Conservation (phyloP, 1,139 yeast species). For the Scheffersomyces titani region DNA sequence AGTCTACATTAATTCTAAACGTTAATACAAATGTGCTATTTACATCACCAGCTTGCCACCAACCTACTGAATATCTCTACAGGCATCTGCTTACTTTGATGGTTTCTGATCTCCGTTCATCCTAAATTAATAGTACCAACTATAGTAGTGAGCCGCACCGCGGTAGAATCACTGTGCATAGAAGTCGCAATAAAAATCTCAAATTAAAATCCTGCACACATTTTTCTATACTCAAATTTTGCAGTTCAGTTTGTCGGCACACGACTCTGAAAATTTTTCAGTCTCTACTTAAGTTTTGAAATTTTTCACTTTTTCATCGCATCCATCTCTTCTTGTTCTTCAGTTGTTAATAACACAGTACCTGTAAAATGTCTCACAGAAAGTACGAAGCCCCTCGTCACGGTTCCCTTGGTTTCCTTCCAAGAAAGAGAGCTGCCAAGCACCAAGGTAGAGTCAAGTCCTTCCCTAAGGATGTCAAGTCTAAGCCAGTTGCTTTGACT, state of each 20-base stretch:
- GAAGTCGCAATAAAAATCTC: too few species aligned
- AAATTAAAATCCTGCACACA: background rate
- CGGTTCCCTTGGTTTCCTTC: slow-evolving; percentile 99
- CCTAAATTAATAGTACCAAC: background rate
- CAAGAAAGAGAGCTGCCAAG: slow-evolving; percentile 99
- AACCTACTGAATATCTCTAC: background rate
- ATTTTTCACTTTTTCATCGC: slow-evolving; percentile 6
- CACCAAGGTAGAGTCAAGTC: slow-evolving; percentile 99
- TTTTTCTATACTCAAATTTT: background rate
- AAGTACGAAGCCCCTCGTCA: slow-evolving; percentile 99
- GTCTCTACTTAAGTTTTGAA: slow-evolving; percentile 5
- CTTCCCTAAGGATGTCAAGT: slow-evolving; percentile 98
- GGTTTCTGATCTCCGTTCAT: background rate
- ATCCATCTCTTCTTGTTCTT: slow-evolving; percentile 15
- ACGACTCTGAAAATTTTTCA: slow-evolving; percentile 19
- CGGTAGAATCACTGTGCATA: background rate
- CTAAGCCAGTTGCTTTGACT: slow-evolving; percentile 98
- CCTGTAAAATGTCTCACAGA: slow-evolving; percentile 90
- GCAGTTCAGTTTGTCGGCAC: slow-evolving; percentile 4
- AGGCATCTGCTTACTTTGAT: background rate
- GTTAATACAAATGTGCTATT: too few species aligned
- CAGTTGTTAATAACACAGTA: slow-evolving; percentile 27
- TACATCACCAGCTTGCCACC: background rate
- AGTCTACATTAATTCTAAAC: too few species aligned
- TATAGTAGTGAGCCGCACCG: background rate